A percentile compares a stretch with the other conserved stretches of the same genome.
Evolutionary conservation across 768 basidiomycete genomes (phyloP).

Genomic region (Lactarius indigo): DNA sequence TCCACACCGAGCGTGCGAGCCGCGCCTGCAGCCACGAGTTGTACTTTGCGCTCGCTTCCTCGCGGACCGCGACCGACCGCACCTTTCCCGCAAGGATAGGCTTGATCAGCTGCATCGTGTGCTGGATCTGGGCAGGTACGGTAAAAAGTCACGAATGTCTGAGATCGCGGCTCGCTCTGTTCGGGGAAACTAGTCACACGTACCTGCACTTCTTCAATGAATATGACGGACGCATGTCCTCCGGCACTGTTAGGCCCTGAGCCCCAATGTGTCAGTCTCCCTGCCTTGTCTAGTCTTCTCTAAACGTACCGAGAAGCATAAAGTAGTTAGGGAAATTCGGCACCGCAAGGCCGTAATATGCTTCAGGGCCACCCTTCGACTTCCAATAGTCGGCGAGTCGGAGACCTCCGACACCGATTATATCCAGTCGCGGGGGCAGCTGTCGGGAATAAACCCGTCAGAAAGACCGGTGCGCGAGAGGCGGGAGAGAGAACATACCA

Average conservation of each 20-base stretch:
- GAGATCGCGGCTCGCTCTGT: background rate
- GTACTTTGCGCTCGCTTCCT: slow-evolving; percentile 46
- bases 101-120: slow-evolving; percentile 47
- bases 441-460: slow-evolving; percentile 7
- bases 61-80: slow-evolving; percentile 47
- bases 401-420: slow-evolving; percentile 43
- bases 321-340: slow-evolving; percentile 26
- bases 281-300: background rate
- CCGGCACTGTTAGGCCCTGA: slow-evolving; percentile 49
- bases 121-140: slow-evolving; percentile 41
- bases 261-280: background rate
- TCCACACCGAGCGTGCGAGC: slow-evolving; percentile 48
- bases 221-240: slow-evolving; percentile 57
- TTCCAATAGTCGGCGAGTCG: slow-evolving; percentile 45
- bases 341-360: slow-evolving; percentile 44
- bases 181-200: background rate
- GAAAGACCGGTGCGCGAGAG: background rate
- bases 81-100: slow-evolving; percentile 48
- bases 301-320: slow-evolving; percentile 22
- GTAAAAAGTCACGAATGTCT: background rate
- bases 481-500: slow-evolving; percentile 35
- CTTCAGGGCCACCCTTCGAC: slow-evolving; percentile 46
- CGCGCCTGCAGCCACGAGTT: slow-evolving; percentile 50
- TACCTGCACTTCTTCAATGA: slow-evolving; percentile 55
- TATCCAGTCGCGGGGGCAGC: slow-evolving; percentile 13